Base-by-base conservation (phyloP, 2,329 filamentous ascomycete genomes). In the Dactylellina cionopaga region DNA sequence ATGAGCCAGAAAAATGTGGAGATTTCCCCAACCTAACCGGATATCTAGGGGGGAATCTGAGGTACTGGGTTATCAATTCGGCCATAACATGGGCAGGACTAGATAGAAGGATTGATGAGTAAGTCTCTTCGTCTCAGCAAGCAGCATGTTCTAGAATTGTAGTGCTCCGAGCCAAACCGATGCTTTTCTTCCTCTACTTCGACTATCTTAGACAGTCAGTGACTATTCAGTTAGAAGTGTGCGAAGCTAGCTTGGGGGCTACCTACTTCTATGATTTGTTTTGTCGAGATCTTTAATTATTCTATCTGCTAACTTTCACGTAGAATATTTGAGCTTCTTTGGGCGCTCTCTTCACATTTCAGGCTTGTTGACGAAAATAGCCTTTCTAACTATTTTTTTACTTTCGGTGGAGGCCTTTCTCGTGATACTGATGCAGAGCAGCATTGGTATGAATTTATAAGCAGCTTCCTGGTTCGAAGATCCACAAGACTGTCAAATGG, bases 81-180 rank as follows among this genome's bases (percentile, higher is more conserved):
- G 47, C 59, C 19, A 37, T 65, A 9, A 74, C 74, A 69, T 75
- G 74, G 74, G 74, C 74, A 7, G 60, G 74, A 13, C 46, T 75
- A 6, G 54, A 75, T 49, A 70, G 69, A 9, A 43, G 35, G 11
- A 75, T 75, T 22, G 74, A 75, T 27, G 74, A 75, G 74, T 75
- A 65, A 24, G 31, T 46, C n/a, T 1, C 19, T 44, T 46, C 9
- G n/a, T 52, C n/a, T 17, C 22, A n/a, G n/a, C 9, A 6, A 6
- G 6, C 25, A 11, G 13, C 17, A 4, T 13, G 10, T 13, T 9
- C 9, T 6, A 6, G 13, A n/a, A 25, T n/a, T 19, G 13, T 37
- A 27, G 19, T n/a, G n/a, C n/a, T n/a, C n/a, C n/a, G n/a, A n/a
- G n/a, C n/a, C n/a, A n/a, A n/a, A n/a, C n/a, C n/a, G n/a, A n/a